Base-by-base conservation (phyloP, 2,329 filamentous ascomycete species). In the Verticillium isaacii region DNA sequence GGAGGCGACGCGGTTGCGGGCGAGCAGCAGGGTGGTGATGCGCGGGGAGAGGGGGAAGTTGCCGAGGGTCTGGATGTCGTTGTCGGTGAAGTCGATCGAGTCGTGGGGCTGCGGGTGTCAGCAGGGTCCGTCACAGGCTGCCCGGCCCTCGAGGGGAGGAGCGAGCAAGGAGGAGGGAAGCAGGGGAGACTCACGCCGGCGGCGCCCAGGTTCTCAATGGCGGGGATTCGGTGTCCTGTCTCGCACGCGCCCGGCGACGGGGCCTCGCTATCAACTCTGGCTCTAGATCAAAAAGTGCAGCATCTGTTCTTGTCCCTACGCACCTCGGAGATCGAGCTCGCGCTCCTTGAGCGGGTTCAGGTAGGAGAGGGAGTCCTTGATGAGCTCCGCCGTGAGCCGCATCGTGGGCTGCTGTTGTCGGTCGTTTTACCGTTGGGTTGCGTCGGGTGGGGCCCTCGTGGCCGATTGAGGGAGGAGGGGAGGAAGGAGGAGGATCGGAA, bases 301-400 rank as follows among this genome's bases (percentile, higher is more conserved):
- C 87, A 96, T 95, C 93, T 94, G 91, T 84, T 88, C 92, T 92
- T 96, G 92, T 90, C 45, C 90, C 87, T 72, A 85, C 93, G 88
- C 91, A 98, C 95, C 95, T 97, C 95, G 89, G 72, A 99, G 92
- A 84, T 98, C 93, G 77, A 99, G 88, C 86, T 99, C 95, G 78
- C 95, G 92, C 85, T 99, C 95, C 82, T 95, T 96, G 78, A 99
- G 86, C 76, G 94, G 93, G 80, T 98, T 99, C 80, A 98, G 90
- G 85, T 97, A 99, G 77, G 94, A 97, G 69, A 97, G 90, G 74
- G 95, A 97, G 78, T 87, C 89, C 78, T 92, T 87, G 80, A 99
- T 96, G 73, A 98, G 88, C 78, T 98, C 95, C 69, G 92, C 89
- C 66, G 94, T 97, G 80, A 99, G 88, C 84, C 94, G 89, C 95